Conservation (phyloP, 129 eudicot genomes). For the Deinandra increscens region DNA sequence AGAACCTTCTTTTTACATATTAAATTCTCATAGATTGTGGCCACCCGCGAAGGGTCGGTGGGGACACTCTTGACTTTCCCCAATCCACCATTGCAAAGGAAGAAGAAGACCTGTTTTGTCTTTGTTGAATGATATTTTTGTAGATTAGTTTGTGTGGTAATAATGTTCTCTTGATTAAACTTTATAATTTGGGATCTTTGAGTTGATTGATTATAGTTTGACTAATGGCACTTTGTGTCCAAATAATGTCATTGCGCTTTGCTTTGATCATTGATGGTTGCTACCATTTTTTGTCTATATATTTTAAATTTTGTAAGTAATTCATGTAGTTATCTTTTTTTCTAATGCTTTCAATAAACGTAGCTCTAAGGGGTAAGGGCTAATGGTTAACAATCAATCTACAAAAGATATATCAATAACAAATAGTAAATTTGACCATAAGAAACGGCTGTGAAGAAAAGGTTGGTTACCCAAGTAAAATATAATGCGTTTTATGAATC, state of each 20-base stretch:
- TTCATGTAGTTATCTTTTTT: background rate
- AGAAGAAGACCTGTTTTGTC: background rate
- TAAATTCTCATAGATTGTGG: too few relatives aligned
- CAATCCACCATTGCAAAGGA: background rate
- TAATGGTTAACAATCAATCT: too few relatives aligned
- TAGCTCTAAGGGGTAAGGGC: background rate
- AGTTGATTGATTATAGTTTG: slow-evolving; percentile 5
- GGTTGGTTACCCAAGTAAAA: too few relatives aligned
- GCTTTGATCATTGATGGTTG: slow-evolving; percentile 17
- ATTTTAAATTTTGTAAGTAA: background rate
- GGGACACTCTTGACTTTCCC: too few relatives aligned
- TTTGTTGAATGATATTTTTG: background rate
- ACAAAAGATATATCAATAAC: background rate
- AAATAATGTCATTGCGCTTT: slow-evolving; percentile 1
- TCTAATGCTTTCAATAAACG: background rate
- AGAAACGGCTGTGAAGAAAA: too few relatives aligned
- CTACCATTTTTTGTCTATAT: background rate
- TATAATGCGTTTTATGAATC: too few relatives aligned
- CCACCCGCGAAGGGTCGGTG: too few relatives aligned
- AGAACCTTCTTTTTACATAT: too few relatives aligned
- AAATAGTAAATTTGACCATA: too few relatives aligned
- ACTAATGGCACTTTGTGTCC: slow-evolving; percentile 19
- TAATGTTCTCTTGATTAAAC: background rate
- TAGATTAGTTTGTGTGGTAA: background rate
- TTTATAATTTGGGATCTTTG: background rate